phyloP scores from a whole-genome alignment of 2,329 filamentous ascomycete species.

The Tolypocladium inflatum region DNA sequence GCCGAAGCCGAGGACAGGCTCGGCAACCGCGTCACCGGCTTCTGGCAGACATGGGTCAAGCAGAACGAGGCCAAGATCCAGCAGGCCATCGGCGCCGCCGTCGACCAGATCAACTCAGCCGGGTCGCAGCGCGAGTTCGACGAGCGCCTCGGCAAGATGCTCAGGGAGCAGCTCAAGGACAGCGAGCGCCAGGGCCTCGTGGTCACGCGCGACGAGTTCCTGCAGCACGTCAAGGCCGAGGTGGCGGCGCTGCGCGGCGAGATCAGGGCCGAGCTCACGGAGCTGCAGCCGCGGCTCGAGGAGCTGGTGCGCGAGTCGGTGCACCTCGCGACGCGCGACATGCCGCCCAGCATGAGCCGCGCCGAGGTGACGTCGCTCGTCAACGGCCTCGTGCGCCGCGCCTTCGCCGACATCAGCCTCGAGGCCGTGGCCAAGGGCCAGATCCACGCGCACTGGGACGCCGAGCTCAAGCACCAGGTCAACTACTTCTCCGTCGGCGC shows the following conservation, averaged over 20 bases:
- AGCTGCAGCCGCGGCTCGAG: conserved; percentile 25
- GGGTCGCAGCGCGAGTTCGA: conserved; percentile 24
- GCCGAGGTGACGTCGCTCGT: conserved; percentile 31
- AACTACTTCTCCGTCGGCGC: conserved; percentile 64
- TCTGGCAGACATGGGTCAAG: conserved; percentile 44
- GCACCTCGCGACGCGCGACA: conserved; percentile 13
- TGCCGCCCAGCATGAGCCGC: conserved; percentile 24
- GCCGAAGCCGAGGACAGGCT: conserved; percentile 15
- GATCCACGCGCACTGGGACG: conserved; percentile 34
- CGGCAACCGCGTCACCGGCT: conserved; percentile 21
- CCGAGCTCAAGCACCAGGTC: conserved; percentile 42
- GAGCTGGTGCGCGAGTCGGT: conserved; percentile 21
- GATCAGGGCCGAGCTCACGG: conserved; percentile 29
- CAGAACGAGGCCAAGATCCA: conserved; percentile 35
- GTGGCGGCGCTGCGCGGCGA: conserved; percentile 26
- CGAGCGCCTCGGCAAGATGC: conserved; percentile 22
- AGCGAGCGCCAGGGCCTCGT: conserved; percentile 23
- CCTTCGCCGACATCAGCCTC: conserved; percentile 35
- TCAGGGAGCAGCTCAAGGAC: conserved; percentile 25
- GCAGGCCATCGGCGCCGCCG: conserved; percentile 17
- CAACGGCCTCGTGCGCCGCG: conserved; percentile 30
- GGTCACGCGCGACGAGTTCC: conserved; percentile 39
- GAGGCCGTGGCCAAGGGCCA: conserved; percentile 35
- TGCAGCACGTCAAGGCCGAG: conserved; percentile 30
- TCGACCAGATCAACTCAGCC: conserved; percentile 24